Evolutionary conservation across 176 grass and related monocot genomes (phyloP).

Genomic region (Zea luxurians): DNA sequence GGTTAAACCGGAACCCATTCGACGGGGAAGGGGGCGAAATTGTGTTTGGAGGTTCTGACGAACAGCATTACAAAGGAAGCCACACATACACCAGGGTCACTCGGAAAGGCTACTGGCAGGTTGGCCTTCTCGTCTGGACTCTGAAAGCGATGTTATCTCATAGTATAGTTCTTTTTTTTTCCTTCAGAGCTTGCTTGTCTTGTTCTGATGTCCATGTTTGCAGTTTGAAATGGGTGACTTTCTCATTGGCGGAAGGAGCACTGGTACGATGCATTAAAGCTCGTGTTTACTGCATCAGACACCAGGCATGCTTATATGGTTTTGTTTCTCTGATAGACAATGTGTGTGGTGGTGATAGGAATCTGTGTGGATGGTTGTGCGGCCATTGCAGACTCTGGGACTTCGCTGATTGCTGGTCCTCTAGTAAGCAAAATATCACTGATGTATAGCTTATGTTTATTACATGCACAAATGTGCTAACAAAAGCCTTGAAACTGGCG

Average conservation of each 20-base stretch:
- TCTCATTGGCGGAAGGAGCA: conserved; percentile 57
- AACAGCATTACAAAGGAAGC: conserved; percentile 58
- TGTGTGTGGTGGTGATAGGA: conserved; percentile 40
- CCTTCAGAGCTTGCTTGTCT: neutral
- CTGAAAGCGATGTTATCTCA: neutral
- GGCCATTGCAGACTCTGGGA: conserved; percentile 88
- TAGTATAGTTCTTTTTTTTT: neutral
- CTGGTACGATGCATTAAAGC: conserved; percentile 43
- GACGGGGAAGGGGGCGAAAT: conserved; percentile 85
- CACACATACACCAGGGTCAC: conserved; percentile 88
- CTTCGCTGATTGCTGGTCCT: conserved; percentile 86
- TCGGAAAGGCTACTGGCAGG: conserved; percentile 88
- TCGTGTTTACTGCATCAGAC: conserved; percentile 4
- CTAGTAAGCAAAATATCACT: conserved; percentile 48
- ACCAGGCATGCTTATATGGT: neutral
- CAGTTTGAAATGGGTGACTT: conserved; percentile 93
- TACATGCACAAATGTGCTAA: neutral
- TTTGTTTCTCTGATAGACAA: conserved; percentile 17
- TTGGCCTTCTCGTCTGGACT: conserved; percentile 6
- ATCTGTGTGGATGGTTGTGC: conserved; percentile 79
- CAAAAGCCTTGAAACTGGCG: neutral
- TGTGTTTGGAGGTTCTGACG: conserved; percentile 84
- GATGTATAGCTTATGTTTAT: neutral
- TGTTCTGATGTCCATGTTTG: neutral
- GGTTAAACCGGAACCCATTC: conserved; percentile 79